A percentile compares a stretch with the other conserved stretches of the same genome.
Conservation (phyloP, 495 filamentous ascomycete species). For the Astrothelium macrocarpum region DNA sequence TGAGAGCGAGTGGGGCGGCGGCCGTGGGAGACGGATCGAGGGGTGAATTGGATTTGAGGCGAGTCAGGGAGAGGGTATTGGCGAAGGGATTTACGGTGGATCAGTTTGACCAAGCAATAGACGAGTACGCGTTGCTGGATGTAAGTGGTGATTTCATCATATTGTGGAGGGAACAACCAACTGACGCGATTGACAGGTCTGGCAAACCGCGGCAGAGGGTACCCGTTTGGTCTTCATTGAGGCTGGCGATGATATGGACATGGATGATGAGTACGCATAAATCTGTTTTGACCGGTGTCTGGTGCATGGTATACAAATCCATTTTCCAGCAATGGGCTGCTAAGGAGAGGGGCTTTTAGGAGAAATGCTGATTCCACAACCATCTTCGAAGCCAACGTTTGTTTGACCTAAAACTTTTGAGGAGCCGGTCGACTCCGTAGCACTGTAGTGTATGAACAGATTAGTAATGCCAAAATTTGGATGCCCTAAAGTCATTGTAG, state of each 20-base stretch:
- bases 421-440: background rate
- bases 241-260: slow-evolving; percentile 44
- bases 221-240: slow-evolving; percentile 77
- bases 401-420: background rate
- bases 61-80: slow-evolving; percentile 79
- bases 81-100: slow-evolving; percentile 95
- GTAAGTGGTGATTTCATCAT: slow-evolving; percentile 49
- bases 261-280: slow-evolving; percentile 34
- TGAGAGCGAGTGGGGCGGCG: slow-evolving; percentile 74
- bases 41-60: slow-evolving; percentile 74
- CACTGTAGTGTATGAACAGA: background rate
- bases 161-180: slow-evolving; percentile 13
- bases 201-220: slow-evolving; percentile 86
- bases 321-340: too few relatives aligned
- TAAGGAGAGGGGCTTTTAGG: too few relatives aligned
- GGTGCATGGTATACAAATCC: too few relatives aligned
- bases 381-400: too few relatives aligned
- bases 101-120: slow-evolving; percentile 73
- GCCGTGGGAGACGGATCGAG: slow-evolving; percentile 59
- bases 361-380: too few relatives aligned
- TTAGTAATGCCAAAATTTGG: background rate
- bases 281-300: background rate
- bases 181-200: slow-evolving; percentile 53
- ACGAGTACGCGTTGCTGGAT: slow-evolving; percentile 79
- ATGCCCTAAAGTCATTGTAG: background rate